Evolutionary conservation across 2,329 filamentous ascomycete species (phyloP), one percentile per base, ranked within the genome.

Genomic region (Aspergillus amoenus): DNA sequence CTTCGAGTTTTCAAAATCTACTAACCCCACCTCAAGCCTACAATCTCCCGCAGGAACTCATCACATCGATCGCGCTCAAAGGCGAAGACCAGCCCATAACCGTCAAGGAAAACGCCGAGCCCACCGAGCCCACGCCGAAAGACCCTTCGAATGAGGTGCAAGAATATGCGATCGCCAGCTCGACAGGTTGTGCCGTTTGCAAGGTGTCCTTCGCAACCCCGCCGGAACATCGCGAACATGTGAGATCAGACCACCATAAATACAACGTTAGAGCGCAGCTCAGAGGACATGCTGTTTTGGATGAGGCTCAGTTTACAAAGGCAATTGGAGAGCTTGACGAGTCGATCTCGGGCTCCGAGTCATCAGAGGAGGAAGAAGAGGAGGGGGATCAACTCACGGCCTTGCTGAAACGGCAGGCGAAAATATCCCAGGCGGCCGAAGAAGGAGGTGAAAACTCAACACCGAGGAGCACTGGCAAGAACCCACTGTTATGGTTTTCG

Each of bases 251-350:
- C 69, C 81, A 95, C 48, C 94, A 99, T 73, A 84, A 88, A 63
- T 99, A 97, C 77, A 99, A 99, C 71, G 77, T 97, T 60, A 97
- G 96, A 76, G 90, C 93, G 71, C 96, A 91, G 78, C 78, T 96
- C 56, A 86, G 91, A 46, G 90, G 90, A 0, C 81, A 82, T 57
- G 82, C 82, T 9, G 76, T 90, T 0, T 88, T 97, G 1, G 84
- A 85, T 1, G 94, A 99, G 69, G 73, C 70, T 7, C 92, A 96
- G 34, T 99, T 99, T 64, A 90, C 94, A 71, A 90, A 88, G 70
- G 81, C 97, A 6, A 82, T 97, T 7, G 91, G 87, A 37, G 86
- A 94, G 58, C 79, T 99, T 34, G 90, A 97, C 65, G 93, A 99
- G 79, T 97, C 94, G 1, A 94, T 95, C 13, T 96, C 92, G 1